phyloP scores from a whole-genome alignment of 1,284 basidiomycete species.

The Boletus calvinii region DNA sequence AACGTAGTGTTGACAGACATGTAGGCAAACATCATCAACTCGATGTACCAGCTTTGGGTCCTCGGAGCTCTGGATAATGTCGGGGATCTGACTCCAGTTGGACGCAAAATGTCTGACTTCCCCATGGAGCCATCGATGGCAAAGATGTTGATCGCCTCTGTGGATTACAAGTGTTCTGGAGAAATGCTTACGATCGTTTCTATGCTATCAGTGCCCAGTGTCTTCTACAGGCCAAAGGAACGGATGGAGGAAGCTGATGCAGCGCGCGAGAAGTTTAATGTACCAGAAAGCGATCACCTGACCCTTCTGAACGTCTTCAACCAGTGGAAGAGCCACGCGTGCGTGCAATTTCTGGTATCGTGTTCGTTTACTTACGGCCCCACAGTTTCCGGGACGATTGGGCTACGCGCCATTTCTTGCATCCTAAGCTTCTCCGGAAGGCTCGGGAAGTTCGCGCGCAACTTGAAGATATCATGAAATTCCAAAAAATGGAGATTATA shows the following conservation, averaged over 20 bases:
- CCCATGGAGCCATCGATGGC: conserved; percentile 98
- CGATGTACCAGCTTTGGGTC: conserved; percentile 99
- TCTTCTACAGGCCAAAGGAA: conserved; percentile 95
- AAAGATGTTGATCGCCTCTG: conserved; percentile 96
- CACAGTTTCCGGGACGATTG: conserved; percentile 86
- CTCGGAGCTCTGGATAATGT: conserved; percentile 96
- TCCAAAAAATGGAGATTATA: conserved; percentile 91
- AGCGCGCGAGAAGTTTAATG: conserved; percentile 96
- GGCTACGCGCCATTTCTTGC: conserved; percentile 93
- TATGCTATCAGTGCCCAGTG: conserved; percentile 96
- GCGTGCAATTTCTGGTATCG: conserved; percentile 28
- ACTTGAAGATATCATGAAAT: conserved; percentile 98
- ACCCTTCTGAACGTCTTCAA: conserved; percentile 96
- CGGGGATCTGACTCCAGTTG: conserved; percentile 90
- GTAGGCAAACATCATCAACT: conserved; percentile 91
- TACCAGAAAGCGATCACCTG: conserved; percentile 96
- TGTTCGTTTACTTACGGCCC: conserved; percentile 4
- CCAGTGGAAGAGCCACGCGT: conserved; percentile 96
- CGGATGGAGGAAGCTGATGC: conserved; percentile 96
- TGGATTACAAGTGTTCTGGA: conserved; percentile 88
- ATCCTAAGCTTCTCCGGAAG: conserved; percentile 94
- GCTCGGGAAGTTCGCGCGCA: conserved; percentile 95
- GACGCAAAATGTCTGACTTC: conserved; percentile 98
- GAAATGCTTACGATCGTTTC: conserved; percentile 99
- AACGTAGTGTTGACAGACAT: conserved; percentile 35